Evolutionary conservation across 2,329 filamentous ascomycete genomes (phyloP), one percentile per base, ranked within the genome.

Genomic region (Alternaria consortialis): DNA sequence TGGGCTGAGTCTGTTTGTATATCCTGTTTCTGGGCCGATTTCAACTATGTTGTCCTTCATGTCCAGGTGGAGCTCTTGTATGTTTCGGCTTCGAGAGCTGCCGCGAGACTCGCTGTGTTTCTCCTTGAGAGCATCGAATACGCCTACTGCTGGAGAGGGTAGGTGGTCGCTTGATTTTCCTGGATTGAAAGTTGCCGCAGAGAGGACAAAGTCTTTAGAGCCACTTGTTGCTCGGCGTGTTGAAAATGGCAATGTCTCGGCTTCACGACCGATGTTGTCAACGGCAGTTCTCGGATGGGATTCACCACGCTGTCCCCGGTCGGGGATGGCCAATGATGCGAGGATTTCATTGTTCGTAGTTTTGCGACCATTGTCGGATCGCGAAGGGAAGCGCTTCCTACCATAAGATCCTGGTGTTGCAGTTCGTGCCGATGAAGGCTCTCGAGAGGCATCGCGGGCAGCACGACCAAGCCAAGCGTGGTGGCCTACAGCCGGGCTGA

Each of bases 31-130:
- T 32, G 67, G 72, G 4, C 68, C 76, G 32, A 65, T 63, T 34
- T 76, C 73, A 5, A 80, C 77, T 17, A 80, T 69, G 5, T 75
- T 78, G 13, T 87, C 68, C 83, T 82, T 72, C 65, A 81, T 78
- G 51, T 79, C 75, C 13, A 82, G 77, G 58, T 77, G 79, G 27
- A 97, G 82, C 17, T 91, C 91, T 54, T 88, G 86, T 2, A 92
- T 92, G 64, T 94, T 97, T 23, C 92, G 88, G 69, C 91, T 91
- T 15, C 91, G 87, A 7, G 93, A 93, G 12, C 90, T 88, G 64
- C 91, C 91, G 29, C 90, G 86, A 31, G 84, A 86, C 20, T 86
- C 82, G 7, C 84, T 84, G 46, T 87, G 82, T 55, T 89, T 86
- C 79, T 90, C 87, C 53, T 90, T 88, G 50, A 89, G 77, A 9